Evolutionary conservation across 257 asterid species (phyloP), one percentile per base, ranked within the genome.

Genomic region (Solanum tarapatanum): DNA sequence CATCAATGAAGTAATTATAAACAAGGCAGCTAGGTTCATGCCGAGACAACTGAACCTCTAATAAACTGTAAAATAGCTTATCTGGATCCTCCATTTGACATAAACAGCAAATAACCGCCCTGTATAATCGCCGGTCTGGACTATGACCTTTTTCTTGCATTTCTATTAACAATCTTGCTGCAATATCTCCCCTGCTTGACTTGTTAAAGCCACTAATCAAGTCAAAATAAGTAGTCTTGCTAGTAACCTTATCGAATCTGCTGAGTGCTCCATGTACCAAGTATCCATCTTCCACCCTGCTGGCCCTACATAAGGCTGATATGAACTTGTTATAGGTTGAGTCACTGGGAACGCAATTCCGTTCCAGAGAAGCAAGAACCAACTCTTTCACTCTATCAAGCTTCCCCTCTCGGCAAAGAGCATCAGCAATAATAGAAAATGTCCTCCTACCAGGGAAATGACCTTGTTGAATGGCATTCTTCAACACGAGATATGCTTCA

Each of bases 61-160:
- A 92, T 88, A 97, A 90, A 74, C 90, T 93, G 87, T 87, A 91
- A 83, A 94, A 92, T 28, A 89, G 91, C 41, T 84, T 88, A 83
- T 93, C 98, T 70, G 94, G 89, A 86, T 91, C 88, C 48, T 93
- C 92, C 88, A 84, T 92, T 86, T 88, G 87, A 89, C 95, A 94
- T 75, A 94, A 74, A 88, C 94, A 85, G 88, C 87, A 64, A 89
- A 95, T 89, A 84, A 95, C 96, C 48, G 84, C 90, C 89, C 95
- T 94, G 86, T 88, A 89, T 88, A 95, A 74, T 82, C 51, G 83
- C 84, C 91, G 86, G 69, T 60, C 86, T 1, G 95, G 92, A 33
- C 36, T 68, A 88, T 92, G 91, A 72, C 96, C 95, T 70, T 91
- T 94, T 80, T 93, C 96, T 93, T 95, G 98, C 98, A 97, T 95